phyloP scores from a whole-genome alignment of 805 yeast genomes.

The Metschnikowia lunata region DNA sequence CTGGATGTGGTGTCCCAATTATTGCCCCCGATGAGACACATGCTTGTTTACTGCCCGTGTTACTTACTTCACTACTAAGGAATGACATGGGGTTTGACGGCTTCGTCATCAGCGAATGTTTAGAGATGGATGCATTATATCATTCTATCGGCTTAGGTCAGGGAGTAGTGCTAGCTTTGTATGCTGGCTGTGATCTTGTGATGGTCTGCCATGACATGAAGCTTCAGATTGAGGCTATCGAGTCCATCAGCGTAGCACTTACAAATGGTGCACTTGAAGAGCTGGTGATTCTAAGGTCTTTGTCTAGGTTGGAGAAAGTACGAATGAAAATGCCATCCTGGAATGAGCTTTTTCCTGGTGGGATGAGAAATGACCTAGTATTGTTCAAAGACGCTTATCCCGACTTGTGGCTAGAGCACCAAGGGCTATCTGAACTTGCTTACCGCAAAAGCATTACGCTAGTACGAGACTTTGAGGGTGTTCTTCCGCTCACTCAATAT shows the following conservation, averaged over 20 bases:
- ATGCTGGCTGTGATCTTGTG: slow-evolving; percentile 62
- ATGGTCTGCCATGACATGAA: slow-evolving; percentile 55
- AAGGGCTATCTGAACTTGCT: slow-evolving; percentile 39
- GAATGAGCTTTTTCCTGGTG: slow-evolving; percentile 40
- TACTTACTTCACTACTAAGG: slow-evolving; percentile 48
- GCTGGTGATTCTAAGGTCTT: slow-evolving; percentile 35
- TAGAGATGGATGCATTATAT: slow-evolving; percentile 59
- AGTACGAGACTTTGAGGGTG: slow-evolving; percentile 49
- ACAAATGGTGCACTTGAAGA: slow-evolving; percentile 42
- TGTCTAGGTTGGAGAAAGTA: slow-evolving; percentile 41
- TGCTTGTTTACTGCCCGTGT: slow-evolving; percentile 55
- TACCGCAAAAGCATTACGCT: slow-evolving; percentile 51
- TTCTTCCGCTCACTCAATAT: slow-evolving; percentile 45
- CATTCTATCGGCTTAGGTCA: slow-evolving; percentile 65
- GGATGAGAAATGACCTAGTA: slow-evolving; percentile 20
- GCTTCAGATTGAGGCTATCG: slow-evolving; percentile 54
- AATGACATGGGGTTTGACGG: slow-evolving; percentile 52
- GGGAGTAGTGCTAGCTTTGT: slow-evolving; percentile 57
- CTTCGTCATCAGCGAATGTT: slow-evolving; percentile 54
- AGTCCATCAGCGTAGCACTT: slow-evolving; percentile 35
- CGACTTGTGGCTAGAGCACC: slow-evolving; percentile 40
- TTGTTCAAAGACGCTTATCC: slow-evolving; percentile 27
- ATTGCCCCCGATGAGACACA: slow-evolving; percentile 58
- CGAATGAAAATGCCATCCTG: slow-evolving; percentile 42
- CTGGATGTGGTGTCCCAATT: slow-evolving; percentile 63